Percentiles rank a stretch among this genome's conserved stretches.
Conservation (phyloP, 2,329 filamentous ascomycete species). For the Talaromyces atroroseus region DNA sequence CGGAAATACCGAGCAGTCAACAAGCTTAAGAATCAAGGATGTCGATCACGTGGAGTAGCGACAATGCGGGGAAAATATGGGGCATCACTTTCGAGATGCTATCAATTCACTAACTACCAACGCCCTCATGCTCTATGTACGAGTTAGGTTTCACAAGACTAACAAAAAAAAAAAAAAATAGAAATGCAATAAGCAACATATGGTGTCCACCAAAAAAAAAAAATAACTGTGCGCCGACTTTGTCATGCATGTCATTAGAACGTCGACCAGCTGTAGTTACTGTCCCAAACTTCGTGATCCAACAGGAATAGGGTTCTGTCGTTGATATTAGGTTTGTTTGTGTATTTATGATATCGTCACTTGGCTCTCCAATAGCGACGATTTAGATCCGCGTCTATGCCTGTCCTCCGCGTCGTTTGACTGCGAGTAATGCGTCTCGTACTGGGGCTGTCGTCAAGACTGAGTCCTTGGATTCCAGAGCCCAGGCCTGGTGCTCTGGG, state of each 20-base stretch:
- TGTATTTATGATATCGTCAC: background rate
- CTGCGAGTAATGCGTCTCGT: constrained; percentile 9
- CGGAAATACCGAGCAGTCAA: background rate
- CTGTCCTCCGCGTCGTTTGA: constrained; percentile 2
- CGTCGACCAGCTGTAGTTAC: background rate
- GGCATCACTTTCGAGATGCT: background rate
- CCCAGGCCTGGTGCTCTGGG: constrained; percentile 4
- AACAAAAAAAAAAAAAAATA: no score
- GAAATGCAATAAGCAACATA: background rate
- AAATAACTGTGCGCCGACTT: background rate
- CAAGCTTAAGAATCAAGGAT: background rate
- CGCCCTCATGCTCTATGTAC: background rate
- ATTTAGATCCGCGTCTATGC: background rate
- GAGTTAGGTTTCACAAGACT: background rate
- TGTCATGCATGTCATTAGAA: background rate
- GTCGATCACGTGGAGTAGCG: background rate
- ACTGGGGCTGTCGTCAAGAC: constrained; percentile 11
- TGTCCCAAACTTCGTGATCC: background rate
- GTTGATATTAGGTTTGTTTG: background rate
- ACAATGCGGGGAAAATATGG: background rate
- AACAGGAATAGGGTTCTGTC: background rate
- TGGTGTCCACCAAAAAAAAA: background rate
- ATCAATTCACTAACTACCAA: background rate
- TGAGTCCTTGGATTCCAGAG: constrained; percentile 11
- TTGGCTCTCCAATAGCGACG: background rate